Percentiles rank a stretch among this genome's conserved stretches.
Evolutionary conservation across 768 basidiomycete genomes (phyloP).

Genomic region (Cyclocybe cylindracea): DNA sequence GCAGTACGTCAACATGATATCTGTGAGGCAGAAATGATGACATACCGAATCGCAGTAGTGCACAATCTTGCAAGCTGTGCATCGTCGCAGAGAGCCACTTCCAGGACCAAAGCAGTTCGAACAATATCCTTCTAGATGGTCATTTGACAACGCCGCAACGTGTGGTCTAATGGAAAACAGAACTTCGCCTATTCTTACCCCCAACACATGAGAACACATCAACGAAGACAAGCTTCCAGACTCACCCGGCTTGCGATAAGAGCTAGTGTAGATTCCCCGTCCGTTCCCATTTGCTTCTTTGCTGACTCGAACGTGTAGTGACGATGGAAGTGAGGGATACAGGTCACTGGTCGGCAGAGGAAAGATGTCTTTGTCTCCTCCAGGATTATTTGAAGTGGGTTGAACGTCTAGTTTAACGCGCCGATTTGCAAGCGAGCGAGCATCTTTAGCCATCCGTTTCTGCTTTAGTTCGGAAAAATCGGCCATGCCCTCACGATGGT

Average conservation of each 20-base stretch:
- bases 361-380: not conserved
- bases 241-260: no score
- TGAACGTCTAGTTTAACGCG: no score
- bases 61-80: slow-evolving; percentile 68
- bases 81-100: slow-evolving; percentile 54
- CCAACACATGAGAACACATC: not conserved
- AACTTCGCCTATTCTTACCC: slow-evolving; percentile 49
- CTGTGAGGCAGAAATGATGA: slow-evolving; percentile 9
- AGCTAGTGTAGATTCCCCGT: no score
- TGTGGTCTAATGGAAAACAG: slow-evolving; percentile 62
- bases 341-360: no score
- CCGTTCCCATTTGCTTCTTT: no score
- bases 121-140: slow-evolving; percentile 63
- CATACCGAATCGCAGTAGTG: slow-evolving; percentile 79
- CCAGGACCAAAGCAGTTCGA: slow-evolving; percentile 60
- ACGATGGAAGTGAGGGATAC: no score
- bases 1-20: not conserved
- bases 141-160: slow-evolving; percentile 63
- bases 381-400: not conserved
- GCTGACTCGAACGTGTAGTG: no score
- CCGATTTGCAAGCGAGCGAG: no score
- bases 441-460: no score
- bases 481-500: no score
- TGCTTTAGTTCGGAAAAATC: no score
- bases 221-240: not conserved